phyloP scores from a whole-genome alignment of 495 filamentous ascomycete species.

The Rhizodiscina lignyota region DNA sequence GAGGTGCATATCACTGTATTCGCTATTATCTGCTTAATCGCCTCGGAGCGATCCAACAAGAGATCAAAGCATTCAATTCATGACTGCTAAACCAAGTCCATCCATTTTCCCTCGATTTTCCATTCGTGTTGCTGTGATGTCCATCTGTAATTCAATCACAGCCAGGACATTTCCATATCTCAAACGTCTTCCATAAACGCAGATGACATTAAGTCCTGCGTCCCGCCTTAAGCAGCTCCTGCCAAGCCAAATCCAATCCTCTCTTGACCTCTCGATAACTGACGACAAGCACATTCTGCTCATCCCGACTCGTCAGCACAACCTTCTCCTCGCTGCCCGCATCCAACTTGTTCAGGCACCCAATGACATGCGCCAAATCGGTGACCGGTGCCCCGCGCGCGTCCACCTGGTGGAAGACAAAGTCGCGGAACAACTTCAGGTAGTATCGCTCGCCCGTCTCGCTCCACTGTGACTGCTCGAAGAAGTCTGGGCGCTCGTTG shows the following conservation, averaged over 20 bases:
- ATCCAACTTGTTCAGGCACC: constrained; percentile 79
- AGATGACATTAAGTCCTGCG: not conserved
- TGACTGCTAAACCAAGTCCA: too few relatives aligned
- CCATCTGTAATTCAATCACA: too few relatives aligned
- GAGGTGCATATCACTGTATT: too few relatives aligned
- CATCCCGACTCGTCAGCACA: constrained; percentile 69
- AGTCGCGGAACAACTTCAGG: constrained; percentile 88
- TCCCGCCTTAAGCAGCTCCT: constrained; percentile 49
- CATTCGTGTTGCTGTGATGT: too few relatives aligned
- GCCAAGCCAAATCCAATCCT: constrained; percentile 60
- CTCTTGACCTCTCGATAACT: constrained; percentile 79
- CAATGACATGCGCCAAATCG: constrained; percentile 70
- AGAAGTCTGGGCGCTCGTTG: constrained; percentile 76
- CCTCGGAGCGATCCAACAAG: too few relatives aligned
- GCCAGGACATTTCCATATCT: too few relatives aligned
- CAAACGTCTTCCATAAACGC: too few relatives aligned
- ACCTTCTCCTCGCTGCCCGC: constrained; percentile 78
- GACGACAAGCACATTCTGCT: constrained; percentile 70
- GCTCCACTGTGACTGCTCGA: constrained; percentile 58
- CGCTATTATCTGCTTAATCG: too few relatives aligned
- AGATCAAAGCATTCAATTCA: too few relatives aligned
- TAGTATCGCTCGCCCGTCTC: constrained; percentile 83
- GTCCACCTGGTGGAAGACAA: constrained; percentile 91
- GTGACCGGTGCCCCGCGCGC: constrained; percentile 61
- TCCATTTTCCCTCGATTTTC: too few relatives aligned